Conservation (phyloP, 768 basidiomycete species). For the Suillus subaureus region DNA sequence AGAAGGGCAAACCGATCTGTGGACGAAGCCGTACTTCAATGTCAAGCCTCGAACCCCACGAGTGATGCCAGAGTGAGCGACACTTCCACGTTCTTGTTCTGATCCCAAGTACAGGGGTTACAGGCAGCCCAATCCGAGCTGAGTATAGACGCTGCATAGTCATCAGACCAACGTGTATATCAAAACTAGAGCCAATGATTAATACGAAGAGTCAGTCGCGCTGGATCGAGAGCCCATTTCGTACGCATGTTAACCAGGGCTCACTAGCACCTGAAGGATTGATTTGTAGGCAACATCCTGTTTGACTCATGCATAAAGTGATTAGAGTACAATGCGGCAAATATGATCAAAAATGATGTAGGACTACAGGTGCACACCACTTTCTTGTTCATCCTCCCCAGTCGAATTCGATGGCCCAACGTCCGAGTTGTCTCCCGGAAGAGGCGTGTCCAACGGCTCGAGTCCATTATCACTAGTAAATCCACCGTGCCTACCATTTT, state of each 20-base stretch:
- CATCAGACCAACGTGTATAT: not conserved
- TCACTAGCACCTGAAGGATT: not conserved
- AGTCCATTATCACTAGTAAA: conserved; percentile 3
- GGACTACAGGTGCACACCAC: not conserved
- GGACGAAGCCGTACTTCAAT: not conserved
- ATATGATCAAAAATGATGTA: not conserved
- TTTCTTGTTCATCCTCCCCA: not conserved
- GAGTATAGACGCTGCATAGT: not conserved
- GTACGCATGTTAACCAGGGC: not conserved
- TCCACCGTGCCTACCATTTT: conserved; percentile 3
- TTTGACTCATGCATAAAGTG: not conserved
- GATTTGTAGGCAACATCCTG: not conserved
- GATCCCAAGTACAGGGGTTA: not conserved
- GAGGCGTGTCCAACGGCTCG: not conserved
- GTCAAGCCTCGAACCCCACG: too few relatives aligned
- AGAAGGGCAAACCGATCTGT: not conserved
- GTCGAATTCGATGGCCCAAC: not conserved
- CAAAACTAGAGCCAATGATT: not conserved
- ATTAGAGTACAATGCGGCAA: not conserved
- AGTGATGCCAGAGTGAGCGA: not conserved
- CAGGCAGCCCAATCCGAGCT: not conserved
- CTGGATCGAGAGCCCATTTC: not conserved
- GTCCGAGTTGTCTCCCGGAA: not conserved
- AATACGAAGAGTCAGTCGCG: not conserved
- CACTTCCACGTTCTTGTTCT: not conserved